phyloP scores from a whole-genome alignment of 1,284 basidiomycete species.

The Sphaerobolus stellatus region DNA sequence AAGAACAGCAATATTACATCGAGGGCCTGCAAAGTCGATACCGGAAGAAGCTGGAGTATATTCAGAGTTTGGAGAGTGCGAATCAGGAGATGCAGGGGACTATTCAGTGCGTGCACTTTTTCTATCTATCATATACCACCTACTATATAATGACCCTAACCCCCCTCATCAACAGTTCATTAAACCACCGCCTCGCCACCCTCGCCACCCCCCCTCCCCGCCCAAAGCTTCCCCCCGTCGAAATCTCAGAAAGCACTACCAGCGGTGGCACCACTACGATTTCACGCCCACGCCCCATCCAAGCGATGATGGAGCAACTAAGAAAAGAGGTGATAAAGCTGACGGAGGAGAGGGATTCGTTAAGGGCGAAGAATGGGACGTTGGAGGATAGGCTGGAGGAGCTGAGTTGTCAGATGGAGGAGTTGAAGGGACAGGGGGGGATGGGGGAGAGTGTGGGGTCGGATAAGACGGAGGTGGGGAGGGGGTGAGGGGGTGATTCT shows the following conservation, averaged over 20 bases:
- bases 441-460: too few species aligned
- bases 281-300: slow-evolving; percentile 38
- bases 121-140: slow-evolving; percentile 1
- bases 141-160: slow-evolving; percentile 15
- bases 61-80: slow-evolving; percentile 55
- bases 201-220: too few species aligned
- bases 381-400: slow-evolving; percentile 68
- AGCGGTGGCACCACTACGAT: slow-evolving; percentile 37
- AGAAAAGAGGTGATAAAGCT: slow-evolving; percentile 46
- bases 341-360: slow-evolving; percentile 43
- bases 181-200: slow-evolving; percentile 34
- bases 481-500: too few species aligned
- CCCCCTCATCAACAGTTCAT: slow-evolving; percentile 53
- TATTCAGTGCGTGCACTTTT: slow-evolving; percentile 46
- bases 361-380: slow-evolving; percentile 58
- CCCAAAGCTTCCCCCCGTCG: background rate
- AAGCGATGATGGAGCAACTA: slow-evolving; percentile 1
- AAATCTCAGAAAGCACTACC: slow-evolving; percentile 29
- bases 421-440: too few species aligned
- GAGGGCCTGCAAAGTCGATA: slow-evolving; percentile 53
- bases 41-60: slow-evolving; percentile 60
- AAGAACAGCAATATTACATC: slow-evolving; percentile 59
- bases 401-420: too few species aligned
- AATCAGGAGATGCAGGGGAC: slow-evolving; percentile 52
- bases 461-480: too few species aligned